phyloP scores from a whole-genome alignment of 768 basidiomycete genomes.

The Paxillus involutus region DNA sequence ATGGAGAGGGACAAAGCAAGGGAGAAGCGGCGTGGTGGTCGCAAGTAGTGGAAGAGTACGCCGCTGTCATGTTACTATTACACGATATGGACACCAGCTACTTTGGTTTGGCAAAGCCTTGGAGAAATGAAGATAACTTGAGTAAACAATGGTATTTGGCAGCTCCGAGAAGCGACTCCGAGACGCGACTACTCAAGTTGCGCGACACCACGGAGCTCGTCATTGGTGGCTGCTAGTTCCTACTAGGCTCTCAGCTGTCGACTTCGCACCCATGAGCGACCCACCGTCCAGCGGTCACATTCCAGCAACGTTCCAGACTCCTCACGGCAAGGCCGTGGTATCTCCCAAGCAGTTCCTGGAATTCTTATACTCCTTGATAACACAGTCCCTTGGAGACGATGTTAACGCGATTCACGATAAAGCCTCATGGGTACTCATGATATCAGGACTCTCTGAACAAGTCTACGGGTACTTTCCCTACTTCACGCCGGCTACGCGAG shows the following conservation, averaged over 20 bases:
- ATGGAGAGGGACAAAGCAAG: constrained; percentile 81
- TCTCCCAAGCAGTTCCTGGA: constrained; percentile 41
- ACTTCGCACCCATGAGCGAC: constrained; percentile 30
- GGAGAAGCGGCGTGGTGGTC: constrained; percentile 75
- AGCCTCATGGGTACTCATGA: constrained; percentile 48
- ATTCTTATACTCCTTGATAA: constrained; percentile 41
- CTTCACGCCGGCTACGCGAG: constrained; percentile 50
- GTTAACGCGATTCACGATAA: constrained; percentile 34
- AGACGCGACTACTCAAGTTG: too few species aligned
- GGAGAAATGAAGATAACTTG: background rate
- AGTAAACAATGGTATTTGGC: background rate
- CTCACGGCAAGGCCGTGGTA: constrained; percentile 20
- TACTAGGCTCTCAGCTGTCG: constrained; percentile 6
- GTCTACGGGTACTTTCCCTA: constrained; percentile 56
- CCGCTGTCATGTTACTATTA: background rate
- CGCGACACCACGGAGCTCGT: too few species aligned
- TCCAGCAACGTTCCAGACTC: constrained; percentile 33
- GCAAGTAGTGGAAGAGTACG: constrained; percentile 44
- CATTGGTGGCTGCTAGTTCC: too few species aligned
- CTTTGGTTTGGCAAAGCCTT: constrained; percentile 2
- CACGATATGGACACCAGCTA: constrained; percentile 10
- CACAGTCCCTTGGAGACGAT: constrained; percentile 36
- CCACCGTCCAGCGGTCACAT: constrained; percentile 22
- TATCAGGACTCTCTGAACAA: constrained; percentile 52
- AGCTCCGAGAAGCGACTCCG: too few species aligned